phyloP scores from a whole-genome alignment of 1,139 yeast genomes.

The Debaryomyces subglobosus region DNA sequence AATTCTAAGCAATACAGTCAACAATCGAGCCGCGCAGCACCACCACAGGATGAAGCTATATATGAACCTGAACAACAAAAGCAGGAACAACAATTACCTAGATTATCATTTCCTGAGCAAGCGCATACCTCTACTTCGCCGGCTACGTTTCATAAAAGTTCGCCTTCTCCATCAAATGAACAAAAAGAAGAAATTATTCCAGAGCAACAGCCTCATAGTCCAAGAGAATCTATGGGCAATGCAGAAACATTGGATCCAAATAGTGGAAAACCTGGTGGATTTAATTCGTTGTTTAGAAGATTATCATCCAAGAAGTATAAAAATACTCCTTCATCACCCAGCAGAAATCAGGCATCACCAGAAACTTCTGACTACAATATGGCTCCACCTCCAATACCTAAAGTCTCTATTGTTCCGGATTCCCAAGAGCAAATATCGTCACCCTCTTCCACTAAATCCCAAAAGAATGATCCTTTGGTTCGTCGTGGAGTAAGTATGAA shows the following conservation, averaged over 20 bases:
- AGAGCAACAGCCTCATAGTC: conserved; percentile 36
- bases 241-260: conserved; percentile 40
- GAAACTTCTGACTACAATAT: conserved; percentile 10
- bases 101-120: conserved; percentile 61
- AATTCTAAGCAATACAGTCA: neutral
- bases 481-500: conserved; percentile 67
- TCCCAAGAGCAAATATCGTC: conserved; percentile 22
- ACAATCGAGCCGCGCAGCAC: conserved; percentile 1
- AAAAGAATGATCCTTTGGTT: conserved; percentile 48
- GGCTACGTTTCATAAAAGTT: conserved; percentile 18
- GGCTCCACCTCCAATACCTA: conserved; percentile 13
- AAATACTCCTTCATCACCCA: conserved; percentile 20
- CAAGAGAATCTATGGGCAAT: conserved; percentile 25
- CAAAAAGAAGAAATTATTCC: conserved; percentile 24
- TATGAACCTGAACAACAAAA: neutral
- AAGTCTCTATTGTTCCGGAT: conserved; percentile 20
- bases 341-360: conserved; percentile 13
- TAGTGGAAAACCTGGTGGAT: conserved; percentile 30
- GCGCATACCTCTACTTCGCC: conserved; percentile 58
- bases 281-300: conserved; percentile 43
- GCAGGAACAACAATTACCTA: conserved; percentile 22
- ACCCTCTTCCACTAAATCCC: conserved; percentile 16
- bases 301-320: conserved; percentile 41
- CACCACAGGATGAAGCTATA: conserved; percentile 3
- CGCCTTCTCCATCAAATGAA: conserved; percentile 20